A percentile compares a stretch with the other conserved stretches of the same genome.
These are phyloP conservation scores for Mortierella sp. DNA, from an alignment of 371 early-diverging fungal genomes.

Conservation along the genomic window DNA sequence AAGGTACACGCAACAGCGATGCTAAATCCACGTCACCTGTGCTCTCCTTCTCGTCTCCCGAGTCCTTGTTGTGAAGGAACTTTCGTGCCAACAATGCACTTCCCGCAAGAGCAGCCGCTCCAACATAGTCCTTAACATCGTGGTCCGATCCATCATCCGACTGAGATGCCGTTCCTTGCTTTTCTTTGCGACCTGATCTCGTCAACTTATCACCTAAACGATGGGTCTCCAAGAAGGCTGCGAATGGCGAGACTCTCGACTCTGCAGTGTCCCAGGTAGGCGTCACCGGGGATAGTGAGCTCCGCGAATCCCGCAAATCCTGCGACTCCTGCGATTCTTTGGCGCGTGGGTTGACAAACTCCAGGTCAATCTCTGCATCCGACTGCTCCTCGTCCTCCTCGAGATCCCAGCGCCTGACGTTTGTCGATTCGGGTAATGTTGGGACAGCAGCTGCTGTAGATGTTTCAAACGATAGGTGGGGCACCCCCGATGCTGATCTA, in stretches of 20 bases:
- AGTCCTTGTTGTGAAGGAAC: conserved; percentile 19
- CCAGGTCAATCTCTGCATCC: conserved; percentile 23
- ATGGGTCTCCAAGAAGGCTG: background rate
- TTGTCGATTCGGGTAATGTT: conserved; percentile 26
- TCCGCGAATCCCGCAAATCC: background rate
- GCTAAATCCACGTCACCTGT: background rate
- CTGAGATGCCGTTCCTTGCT: background rate
- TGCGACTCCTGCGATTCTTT: background rate
- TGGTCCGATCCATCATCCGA: conserved; percentile 13
- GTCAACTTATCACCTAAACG: background rate
- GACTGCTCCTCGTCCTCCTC: conserved; percentile 27
- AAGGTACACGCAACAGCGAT: background rate
- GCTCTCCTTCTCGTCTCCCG: conserved; percentile 21
- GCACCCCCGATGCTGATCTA: background rate
- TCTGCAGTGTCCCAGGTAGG: background rate
- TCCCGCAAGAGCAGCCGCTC: conserved; percentile 27
- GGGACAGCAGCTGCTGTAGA: conserved; percentile 6
- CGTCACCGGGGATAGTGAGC: background rate
- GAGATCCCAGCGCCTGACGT: conserved; percentile 39
- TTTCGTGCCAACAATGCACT: conserved; percentile 9
- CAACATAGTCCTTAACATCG: background rate
- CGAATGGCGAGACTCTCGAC: conserved; percentile 14
- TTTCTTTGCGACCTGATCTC: background rate
- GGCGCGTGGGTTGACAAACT: conserved; percentile 5
- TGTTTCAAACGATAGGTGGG: background rate